Base-by-base conservation (phyloP, 805 yeast genomes). In the Yueomyces sp. region DNA sequence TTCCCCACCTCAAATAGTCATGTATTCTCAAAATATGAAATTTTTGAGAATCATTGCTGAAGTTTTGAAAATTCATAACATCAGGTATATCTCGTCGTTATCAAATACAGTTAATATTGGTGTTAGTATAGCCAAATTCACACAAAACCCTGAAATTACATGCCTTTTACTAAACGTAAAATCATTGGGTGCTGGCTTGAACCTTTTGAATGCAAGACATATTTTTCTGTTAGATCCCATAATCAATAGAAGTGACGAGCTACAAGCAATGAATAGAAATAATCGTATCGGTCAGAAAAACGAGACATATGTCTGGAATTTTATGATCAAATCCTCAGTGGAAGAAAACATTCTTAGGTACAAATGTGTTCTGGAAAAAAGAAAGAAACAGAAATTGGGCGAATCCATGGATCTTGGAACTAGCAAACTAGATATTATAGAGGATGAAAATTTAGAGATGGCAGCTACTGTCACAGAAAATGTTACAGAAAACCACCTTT, bases 141-240 rank as follows among this genome's bases (percentile, higher is more conserved):
- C 80, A 51, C 72, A 69, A 31, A 69, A 75, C 49, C 65, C 75
- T 3, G 57, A 67, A 0, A 72, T 82, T n/a, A 84, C 96, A 0
- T 90, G 97, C 59, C 80, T 90, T 54, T 62, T 92, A 29, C 63
- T 92, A 49, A 85, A 86, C 61, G 90, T 95, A 0, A 80, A 77
- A 50, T 80, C 88, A 0, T 85, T 88, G 56, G 87, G 95, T 6
- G 79, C 96, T 11, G 98, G 98, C 0, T 66, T 92, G 49, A 92
- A 95, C 6, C 67, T 92, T 44, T 78, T 87, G 6, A 90, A 90
- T 65, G 97, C 98, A 0, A 82, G 84, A 2, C 96, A 92, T 59
- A 90, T 92, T 0, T 81, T 88, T 48, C 60, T 92, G 4, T 84
- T 96, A 59, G 98, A 92, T 63, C 97, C 98, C 1, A 68, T 92